These are phyloP conservation scores for Marasmius fiardii DNA, from an alignment of 1,284 basidiomycete species.

Conservation along the genomic window DNA sequence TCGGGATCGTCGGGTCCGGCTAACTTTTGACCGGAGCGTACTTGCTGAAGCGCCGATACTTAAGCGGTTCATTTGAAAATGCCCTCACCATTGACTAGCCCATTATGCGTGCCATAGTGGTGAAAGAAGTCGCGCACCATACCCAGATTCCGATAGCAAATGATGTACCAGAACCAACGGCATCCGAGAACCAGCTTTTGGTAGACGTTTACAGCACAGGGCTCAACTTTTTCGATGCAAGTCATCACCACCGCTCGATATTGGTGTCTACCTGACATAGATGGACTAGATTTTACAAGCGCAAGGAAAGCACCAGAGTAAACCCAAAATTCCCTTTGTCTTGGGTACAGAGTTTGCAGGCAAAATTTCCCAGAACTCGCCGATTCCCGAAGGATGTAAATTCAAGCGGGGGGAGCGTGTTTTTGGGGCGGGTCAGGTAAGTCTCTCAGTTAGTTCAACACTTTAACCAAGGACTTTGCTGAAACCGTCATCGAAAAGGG, in stretches of 20 bases:
- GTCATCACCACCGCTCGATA: slow-evolving; percentile 17
- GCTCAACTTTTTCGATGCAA: slow-evolving; percentile 79
- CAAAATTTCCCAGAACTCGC: slow-evolving; percentile 66
- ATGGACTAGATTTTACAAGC: slow-evolving; percentile 69
- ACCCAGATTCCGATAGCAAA: slow-evolving; percentile 57
- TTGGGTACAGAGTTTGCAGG: slow-evolving; percentile 89
- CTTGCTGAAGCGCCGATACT: too few species aligned
- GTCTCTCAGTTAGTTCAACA: not conserved
- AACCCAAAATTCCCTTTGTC: slow-evolving; percentile 82
- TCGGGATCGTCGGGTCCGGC: too few species aligned
- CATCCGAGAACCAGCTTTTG: slow-evolving; percentile 60
- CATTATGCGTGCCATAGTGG: slow-evolving; percentile 77
- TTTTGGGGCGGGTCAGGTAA: slow-evolving; percentile 64
- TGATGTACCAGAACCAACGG: slow-evolving; percentile 60
- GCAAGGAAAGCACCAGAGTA: slow-evolving; percentile 85
- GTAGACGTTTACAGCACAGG: slow-evolving; percentile 80
- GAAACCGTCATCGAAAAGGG: slow-evolving; percentile 46
- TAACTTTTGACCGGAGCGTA: not conserved
- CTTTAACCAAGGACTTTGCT: too few species aligned
- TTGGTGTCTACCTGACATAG: not conserved
- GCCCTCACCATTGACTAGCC: not conserved
- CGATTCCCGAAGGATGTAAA: slow-evolving; percentile 79
- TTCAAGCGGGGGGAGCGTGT: slow-evolving; percentile 86
- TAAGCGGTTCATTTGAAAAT: too few species aligned
- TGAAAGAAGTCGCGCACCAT: slow-evolving; percentile 73